Percentiles rank a stretch among this genome's conserved stretches.
These are phyloP conservation scores for Axilococcus clingmanii DNA, from an alignment of 139 green algal species.

Conservation along the genomic window DNA sequence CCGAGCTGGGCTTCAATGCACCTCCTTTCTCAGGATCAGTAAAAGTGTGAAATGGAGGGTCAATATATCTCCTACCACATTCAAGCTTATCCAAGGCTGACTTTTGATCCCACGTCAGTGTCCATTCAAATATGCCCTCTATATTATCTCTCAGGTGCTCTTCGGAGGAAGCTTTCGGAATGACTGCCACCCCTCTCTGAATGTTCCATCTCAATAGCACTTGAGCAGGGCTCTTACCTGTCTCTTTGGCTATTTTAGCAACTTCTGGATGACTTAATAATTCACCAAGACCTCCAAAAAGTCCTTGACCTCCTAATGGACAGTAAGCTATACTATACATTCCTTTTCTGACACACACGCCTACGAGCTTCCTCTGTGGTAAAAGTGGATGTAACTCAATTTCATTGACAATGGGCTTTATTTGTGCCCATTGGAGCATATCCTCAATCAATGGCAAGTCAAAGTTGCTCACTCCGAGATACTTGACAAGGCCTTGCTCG, in stretches of 20 bases:
- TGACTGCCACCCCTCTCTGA: slow-evolving; percentile 68
- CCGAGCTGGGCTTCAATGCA: slow-evolving; percentile 16
- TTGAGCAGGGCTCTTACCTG: slow-evolving; percentile 44
- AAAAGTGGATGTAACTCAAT: slow-evolving; percentile 73
- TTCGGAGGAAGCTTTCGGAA: slow-evolving; percentile 42
- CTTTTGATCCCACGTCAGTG: slow-evolving; percentile 44
- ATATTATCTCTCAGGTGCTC: slow-evolving; percentile 45
- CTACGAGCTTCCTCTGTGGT: slow-evolving; percentile 64
- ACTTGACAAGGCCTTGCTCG: slow-evolving; percentile 33
- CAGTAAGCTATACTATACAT: slow-evolving; percentile 61
- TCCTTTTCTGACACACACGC: slow-evolving; percentile 55
- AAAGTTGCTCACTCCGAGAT: slow-evolving; percentile 57
- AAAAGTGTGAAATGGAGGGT: slow-evolving; percentile 40
- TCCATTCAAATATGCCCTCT: slow-evolving; percentile 38
- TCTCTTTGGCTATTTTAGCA: slow-evolving; percentile 38
- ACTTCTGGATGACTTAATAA: slow-evolving; percentile 33
- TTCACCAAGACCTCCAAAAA: slow-evolving; percentile 7
- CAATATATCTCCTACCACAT: slow-evolving; percentile 27
- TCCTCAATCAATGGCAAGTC: slow-evolving; percentile 45
- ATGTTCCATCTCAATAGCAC: slow-evolving; percentile 75
- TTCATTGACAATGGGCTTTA: slow-evolving; percentile 68
- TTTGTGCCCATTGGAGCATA: slow-evolving; percentile 36
- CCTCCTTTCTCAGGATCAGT: slow-evolving; percentile 29
- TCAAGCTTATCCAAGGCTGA: slow-evolving; percentile 44
- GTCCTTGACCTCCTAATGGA: slow-evolving; percentile 38